These are phyloP conservation scores for Sphaerulina populicola DNA, from an alignment of 2,329 filamentous ascomycete genomes.

Conservation along the genomic window DNA sequence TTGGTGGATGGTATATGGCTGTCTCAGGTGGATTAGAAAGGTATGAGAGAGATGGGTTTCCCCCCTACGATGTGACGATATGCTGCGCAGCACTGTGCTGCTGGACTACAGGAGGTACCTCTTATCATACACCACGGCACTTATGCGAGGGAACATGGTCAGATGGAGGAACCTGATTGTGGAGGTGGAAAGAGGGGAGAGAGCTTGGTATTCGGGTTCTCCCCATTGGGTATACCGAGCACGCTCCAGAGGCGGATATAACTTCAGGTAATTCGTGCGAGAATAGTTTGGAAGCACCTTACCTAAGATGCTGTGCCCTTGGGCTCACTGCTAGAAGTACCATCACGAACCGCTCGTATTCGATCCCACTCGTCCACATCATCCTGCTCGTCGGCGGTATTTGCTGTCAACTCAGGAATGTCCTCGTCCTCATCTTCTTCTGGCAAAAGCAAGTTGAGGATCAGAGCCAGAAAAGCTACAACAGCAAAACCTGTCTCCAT, in stretches of 20 bases:
- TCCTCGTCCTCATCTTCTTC: constrained; percentile 66
- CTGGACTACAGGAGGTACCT: background rate
- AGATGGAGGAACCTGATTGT: constrained; percentile 8
- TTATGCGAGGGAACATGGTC: constrained; percentile 5
- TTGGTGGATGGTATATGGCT: background rate
- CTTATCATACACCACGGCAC: background rate
- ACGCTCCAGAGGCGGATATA: background rate
- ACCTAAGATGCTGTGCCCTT: background rate
- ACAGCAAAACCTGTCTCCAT: constrained; percentile 59
- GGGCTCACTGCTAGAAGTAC: background rate
- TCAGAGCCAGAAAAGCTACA: constrained; percentile 61
- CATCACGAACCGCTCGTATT: constrained; percentile 18
- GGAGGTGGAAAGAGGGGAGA: constrained; percentile 4
- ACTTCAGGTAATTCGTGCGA: no score
- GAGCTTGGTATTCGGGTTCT: constrained; percentile 1
- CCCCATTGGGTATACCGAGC: constrained; percentile 8
- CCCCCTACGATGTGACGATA: constrained; percentile 1
- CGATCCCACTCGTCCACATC: constrained; percentile 38
- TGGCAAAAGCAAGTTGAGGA: constrained; percentile 64
- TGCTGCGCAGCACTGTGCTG: background rate
- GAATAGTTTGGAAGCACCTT: background rate
- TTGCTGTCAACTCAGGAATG: constrained; percentile 36
- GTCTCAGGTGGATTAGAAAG: background rate
- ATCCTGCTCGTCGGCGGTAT: constrained; percentile 33
- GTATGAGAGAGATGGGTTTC: background rate